Conservation (phyloP, 345 rosid species). For the Eucalyptus regnans region DNA sequence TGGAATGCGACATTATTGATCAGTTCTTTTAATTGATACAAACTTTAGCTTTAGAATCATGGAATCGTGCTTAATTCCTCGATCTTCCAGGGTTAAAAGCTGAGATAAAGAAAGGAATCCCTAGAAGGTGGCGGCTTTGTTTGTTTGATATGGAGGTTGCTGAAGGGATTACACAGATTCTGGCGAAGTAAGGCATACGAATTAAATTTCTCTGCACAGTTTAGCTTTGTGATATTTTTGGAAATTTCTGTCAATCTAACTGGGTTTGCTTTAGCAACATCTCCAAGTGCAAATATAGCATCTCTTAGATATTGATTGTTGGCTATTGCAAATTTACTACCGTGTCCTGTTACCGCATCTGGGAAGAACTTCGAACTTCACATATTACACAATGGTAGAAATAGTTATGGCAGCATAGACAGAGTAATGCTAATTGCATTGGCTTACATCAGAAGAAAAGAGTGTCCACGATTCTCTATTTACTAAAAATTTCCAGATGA, state of each 20-base stretch:
- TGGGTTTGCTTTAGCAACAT: not conserved
- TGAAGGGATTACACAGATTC: not conserved
- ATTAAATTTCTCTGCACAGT: not conserved
- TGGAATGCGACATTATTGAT: not conserved
- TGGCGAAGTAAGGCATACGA: not conserved
- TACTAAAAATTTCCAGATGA: not conserved
- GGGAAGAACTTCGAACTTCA: not conserved
- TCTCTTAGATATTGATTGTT: not conserved
- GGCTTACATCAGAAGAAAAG: not conserved
- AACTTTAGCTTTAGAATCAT: not conserved
- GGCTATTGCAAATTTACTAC: not conserved
- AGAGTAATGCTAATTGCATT: not conserved
- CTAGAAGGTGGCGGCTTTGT: not conserved
- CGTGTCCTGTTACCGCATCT: not conserved
- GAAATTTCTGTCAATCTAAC: not conserved
- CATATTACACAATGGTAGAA: not conserved
- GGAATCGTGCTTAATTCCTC: not conserved
- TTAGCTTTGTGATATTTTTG: not conserved
- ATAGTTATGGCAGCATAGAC: not conserved
- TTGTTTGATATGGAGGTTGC: not conserved
- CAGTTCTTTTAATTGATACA: not conserved
- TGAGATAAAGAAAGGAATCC: not conserved
- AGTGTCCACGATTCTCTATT: not conserved
- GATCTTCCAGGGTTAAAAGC: slow-evolving; percentile 18
- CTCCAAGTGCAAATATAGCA: not conserved